Percentiles rank a stretch among this genome's conserved stretches.
phyloP scores from a whole-genome alignment of 1,139 yeast species.

The Saccharomycopsis crataegensis region DNA sequence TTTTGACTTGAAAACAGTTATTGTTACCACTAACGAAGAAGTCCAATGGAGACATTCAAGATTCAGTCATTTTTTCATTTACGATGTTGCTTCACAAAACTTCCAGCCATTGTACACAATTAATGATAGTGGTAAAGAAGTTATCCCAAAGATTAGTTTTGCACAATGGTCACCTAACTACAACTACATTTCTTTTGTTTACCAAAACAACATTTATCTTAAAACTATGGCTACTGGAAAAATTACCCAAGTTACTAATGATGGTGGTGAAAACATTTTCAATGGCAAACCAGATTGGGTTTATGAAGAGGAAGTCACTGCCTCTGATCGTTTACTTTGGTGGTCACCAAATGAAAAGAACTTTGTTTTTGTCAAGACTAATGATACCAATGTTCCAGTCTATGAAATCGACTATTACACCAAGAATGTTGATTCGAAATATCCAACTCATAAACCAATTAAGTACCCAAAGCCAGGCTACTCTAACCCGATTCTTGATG shows the following conservation, averaged over 20 bases:
- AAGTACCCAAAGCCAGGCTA: constrained; percentile 92
- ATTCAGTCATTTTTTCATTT: constrained; percentile 58
- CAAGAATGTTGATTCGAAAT: constrained; percentile 38
- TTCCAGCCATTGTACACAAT: constrained; percentile 32
- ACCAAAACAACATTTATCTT: constrained; percentile 54
- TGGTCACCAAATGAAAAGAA: constrained; percentile 74
- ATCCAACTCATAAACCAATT: constrained; percentile 46
- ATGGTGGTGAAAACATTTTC: constrained; percentile 59
- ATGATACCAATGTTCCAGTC: constrained; percentile 64
- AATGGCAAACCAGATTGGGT: constrained; percentile 97
- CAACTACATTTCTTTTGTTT: constrained; percentile 57
- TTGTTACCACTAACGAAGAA: constrained; percentile 29
- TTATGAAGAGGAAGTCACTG: constrained; percentile 85
- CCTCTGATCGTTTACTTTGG: constrained; percentile 65
- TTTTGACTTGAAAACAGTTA: constrained; percentile 26
- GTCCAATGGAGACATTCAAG: constrained; percentile 75
- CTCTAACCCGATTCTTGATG: constrained; percentile 52
- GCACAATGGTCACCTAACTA: constrained; percentile 77
- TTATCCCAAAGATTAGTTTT: constrained; percentile 35
- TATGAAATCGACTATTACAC: constrained; percentile 61
- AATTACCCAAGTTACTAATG: constrained; percentile 46
- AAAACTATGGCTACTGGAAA: constrained; percentile 29
- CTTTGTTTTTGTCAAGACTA: constrained; percentile 56
- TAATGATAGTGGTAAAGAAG: constrained; percentile 22
- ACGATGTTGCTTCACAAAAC: constrained; percentile 34